Evolutionary conservation across 768 basidiomycete species (phyloP).

Genomic region (Vararia minispora): DNA sequence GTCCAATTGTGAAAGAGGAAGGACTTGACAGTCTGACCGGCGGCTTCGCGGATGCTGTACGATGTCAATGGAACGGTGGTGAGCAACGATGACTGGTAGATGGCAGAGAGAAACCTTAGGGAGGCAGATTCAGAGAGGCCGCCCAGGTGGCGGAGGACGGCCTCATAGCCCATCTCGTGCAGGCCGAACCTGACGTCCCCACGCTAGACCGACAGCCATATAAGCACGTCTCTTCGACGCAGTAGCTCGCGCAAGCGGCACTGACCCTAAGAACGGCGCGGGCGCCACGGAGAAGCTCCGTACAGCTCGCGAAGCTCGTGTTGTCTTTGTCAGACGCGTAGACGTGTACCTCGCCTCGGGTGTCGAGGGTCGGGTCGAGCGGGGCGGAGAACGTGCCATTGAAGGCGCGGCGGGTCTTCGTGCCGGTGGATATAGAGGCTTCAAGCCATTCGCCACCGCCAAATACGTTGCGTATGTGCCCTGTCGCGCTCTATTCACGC

Average conservation of each 20-base stretch:
- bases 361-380: slow-evolving; percentile 46
- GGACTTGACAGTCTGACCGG: slow-evolving; percentile 75
- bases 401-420: slow-evolving; percentile 78
- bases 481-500: slow-evolving; percentile 65
- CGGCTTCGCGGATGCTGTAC: slow-evolving; percentile 69
- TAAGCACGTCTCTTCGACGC: not conserved
- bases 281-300: slow-evolving; percentile 51
- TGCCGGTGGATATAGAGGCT: slow-evolving; percentile 74
- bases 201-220: slow-evolving; percentile 4
- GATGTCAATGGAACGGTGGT: slow-evolving; percentile 2
- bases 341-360: slow-evolving; percentile 57
- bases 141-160: slow-evolving; percentile 64
- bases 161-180: slow-evolving; percentile 83
- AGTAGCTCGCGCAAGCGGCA: slow-evolving; percentile 12
- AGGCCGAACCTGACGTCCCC: slow-evolving; percentile 22
- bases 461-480: slow-evolving; percentile 75
- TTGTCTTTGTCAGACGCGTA: slow-evolving; percentile 78
- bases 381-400: slow-evolving; percentile 58
- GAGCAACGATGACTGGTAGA: not conserved
- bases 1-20: slow-evolving; percentile 69
- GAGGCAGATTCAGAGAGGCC: slow-evolving; percentile 67
- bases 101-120: slow-evolving; percentile 43
- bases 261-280: slow-evolving; percentile 70
- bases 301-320: slow-evolving; percentile 62
- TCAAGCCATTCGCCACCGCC: slow-evolving; percentile 87